These are phyloP conservation scores for Sugiyamaella pinicola DNA, from an alignment of 1,139 yeast genomes.

Conservation along the genomic window DNA sequence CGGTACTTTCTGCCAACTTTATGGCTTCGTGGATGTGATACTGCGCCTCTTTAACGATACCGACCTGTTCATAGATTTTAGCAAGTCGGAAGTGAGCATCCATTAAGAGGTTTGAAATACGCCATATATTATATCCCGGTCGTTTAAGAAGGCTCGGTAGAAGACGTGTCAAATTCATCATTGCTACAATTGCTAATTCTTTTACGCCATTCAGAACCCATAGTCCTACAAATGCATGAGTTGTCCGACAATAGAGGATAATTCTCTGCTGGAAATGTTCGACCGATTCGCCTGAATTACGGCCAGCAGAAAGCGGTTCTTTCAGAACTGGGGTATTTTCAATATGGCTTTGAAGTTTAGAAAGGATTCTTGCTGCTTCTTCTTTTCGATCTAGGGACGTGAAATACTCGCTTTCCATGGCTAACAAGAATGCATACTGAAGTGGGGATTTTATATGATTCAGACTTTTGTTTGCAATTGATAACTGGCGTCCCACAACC, in stretches of 20 bases:
- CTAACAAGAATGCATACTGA: conserved; percentile 7
- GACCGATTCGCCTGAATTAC: conserved; percentile 9
- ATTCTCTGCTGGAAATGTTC: conserved; percentile 17
- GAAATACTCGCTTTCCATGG: conserved; percentile 15
- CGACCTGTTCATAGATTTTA: conserved; percentile 32
- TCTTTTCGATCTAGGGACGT: conserved; percentile 10
- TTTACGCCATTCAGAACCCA: conserved; percentile 7
- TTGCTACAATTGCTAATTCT: conserved; percentile 15
- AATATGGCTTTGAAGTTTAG: conserved; percentile 9
- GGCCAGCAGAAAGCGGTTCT: conserved; percentile 17
- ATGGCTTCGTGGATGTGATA: conserved; percentile 34
- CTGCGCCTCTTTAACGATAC: conserved; percentile 31
- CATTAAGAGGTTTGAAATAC: conserved; percentile 24
- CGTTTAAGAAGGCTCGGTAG: conserved; percentile 8
- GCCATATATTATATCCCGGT: conserved; percentile 6
- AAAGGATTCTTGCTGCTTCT: conserved; percentile 3
- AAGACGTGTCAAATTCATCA: conserved; percentile 14
- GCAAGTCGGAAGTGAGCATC: conserved; percentile 30
- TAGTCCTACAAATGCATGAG: conserved; percentile 6
- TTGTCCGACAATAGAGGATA: conserved; percentile 11
- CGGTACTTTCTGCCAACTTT: conserved; percentile 27
- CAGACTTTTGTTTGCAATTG: not conserved
- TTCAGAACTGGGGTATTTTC: not conserved
- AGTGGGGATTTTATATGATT: not conserved
- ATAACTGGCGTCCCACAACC: conserved; percentile 4